Base-by-base conservation (phyloP, 805 yeast genomes). In the Barnettozyma vustinii region DNA sequence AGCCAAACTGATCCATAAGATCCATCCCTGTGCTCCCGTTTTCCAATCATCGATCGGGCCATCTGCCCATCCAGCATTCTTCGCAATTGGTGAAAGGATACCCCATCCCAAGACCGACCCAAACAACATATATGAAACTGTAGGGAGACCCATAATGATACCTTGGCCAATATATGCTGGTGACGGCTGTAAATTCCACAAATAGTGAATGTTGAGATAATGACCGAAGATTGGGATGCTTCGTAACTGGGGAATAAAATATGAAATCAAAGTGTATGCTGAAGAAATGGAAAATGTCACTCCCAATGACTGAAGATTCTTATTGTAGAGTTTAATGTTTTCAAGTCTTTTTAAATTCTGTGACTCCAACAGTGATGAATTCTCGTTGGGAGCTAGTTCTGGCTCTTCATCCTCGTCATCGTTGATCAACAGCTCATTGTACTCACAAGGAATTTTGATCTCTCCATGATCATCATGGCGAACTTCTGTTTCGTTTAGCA, bases 81-180 rank as follows among this genome's bases (percentile, higher is more conserved):
- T 75, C 1, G 95, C 81, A 50, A 87, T 50, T 4, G 97, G 97
- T 0, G 94, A 92, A n/a, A 92, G 69, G 1, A 92, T 67, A 0
- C 79, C 96, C 99, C 99, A 92, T 0, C 99, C 99, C 5, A 91
- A 60, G 1, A 92, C 53, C 20, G 96, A 82, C 2, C 99, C 99
- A 56, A 89, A 76, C 39, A 92, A 68, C 99, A 92, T 92, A 53
- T 90, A 86, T 9, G 88, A 75, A 0, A 90, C 95, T 0, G 98
- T 90, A 1, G 91, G 87, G 8, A 90, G 70, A 0, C 99, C 99
- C 99, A 92, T 92, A 49, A 92, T 92, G 37, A 94, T 89, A 4
- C 99, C 99, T 66, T 92, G 99, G 2, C 99, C 99, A 33, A 94
- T 77, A 63, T 92, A 92, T 0, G 98, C 98, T 0, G 99, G 99